Evolutionary conservation across 1,139 yeast species (phyloP).

Genomic region (Geotrichum candidum): DNA sequence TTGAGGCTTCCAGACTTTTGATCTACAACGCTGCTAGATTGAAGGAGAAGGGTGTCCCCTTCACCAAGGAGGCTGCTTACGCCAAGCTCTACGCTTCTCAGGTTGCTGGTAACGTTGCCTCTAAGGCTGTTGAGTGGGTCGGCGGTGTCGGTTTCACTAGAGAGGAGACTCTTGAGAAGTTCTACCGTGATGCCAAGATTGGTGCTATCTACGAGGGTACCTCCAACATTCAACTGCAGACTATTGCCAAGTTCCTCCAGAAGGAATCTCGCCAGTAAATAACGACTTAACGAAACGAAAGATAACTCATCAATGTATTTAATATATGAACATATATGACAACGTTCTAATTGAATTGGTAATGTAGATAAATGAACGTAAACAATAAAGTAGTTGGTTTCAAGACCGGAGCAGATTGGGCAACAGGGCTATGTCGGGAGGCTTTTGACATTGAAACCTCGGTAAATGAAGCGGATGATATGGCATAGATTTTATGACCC

Average conservation of each 20-base stretch:
- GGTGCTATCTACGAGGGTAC: slow-evolving; percentile 45
- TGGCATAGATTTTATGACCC: no score
- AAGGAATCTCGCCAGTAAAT: slow-evolving; percentile 29
- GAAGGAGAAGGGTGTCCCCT: slow-evolving; percentile 39
- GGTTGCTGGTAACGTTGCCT: slow-evolving; percentile 39
- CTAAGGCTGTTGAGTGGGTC: slow-evolving; percentile 44
- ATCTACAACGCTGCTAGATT: slow-evolving; percentile 43
- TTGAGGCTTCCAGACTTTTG: slow-evolving; percentile 42
- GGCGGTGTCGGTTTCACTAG: slow-evolving; percentile 46
- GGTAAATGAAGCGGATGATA: no score
- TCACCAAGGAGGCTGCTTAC: slow-evolving; percentile 43
- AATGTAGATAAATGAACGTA: background rate
- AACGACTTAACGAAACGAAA: background rate
- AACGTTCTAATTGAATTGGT: background rate
- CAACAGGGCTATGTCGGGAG: background rate
- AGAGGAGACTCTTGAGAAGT: slow-evolving; percentile 41
- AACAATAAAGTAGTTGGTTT: background rate
- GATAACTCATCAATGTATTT: background rate
- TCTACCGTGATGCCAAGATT: slow-evolving; percentile 42
- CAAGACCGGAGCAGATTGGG: background rate
- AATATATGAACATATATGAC: background rate
- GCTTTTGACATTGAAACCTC: no score
- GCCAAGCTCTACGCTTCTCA: slow-evolving; percentile 41
- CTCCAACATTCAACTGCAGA: slow-evolving; percentile 41
- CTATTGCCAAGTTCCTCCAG: slow-evolving; percentile 40